Evolutionary conservation across 1,284 basidiomycete genomes (phyloP).

Genomic region (Cutaneotrichosporon dermatis): DNA sequence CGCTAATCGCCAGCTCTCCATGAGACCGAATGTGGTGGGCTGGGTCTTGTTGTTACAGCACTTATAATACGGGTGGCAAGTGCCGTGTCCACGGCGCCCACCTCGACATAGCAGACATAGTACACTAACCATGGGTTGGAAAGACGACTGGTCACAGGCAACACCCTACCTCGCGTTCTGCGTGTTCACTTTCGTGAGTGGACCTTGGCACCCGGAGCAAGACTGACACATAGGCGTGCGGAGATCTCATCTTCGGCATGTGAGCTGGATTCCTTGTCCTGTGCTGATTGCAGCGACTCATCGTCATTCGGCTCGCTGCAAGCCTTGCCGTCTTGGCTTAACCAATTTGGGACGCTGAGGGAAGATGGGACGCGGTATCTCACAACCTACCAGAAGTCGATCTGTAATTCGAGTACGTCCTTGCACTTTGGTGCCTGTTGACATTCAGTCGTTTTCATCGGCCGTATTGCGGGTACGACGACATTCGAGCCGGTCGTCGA

Average conservation of each 20-base stretch:
- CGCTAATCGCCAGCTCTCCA: no score
- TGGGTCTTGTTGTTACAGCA: no score
- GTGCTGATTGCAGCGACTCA: slow-evolving; percentile 16
- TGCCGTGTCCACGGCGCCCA: no score
- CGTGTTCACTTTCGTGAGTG: slow-evolving; percentile 10
- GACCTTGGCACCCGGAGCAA: background rate
- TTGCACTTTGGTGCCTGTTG: background rate
- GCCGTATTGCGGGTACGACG: slow-evolving; percentile 13
- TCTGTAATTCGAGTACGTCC: slow-evolving; percentile 19
- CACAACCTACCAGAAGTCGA: slow-evolving; percentile 16
- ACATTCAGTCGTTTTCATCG: slow-evolving; percentile 16
- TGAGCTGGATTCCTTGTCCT: slow-evolving; percentile 14
- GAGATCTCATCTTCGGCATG: slow-evolving; percentile 24
- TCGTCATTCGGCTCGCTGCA: slow-evolving; percentile 24
- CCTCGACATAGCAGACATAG: no score
- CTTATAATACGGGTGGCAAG: no score
- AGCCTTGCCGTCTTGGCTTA: slow-evolving; percentile 23
- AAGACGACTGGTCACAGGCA: slow-evolving; percentile 13
- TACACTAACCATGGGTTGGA: slow-evolving; percentile 7
- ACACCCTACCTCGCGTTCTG: slow-evolving; percentile 20
- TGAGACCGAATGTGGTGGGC: no score
- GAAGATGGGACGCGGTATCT: slow-evolving; percentile 10
- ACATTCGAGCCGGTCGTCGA: slow-evolving; percentile 20
- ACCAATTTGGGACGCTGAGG: slow-evolving; percentile 10
- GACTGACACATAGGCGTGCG: slow-evolving; percentile 4